These are phyloP conservation scores for Pseudozyma sp. DNA, from an alignment of 1,284 basidiomycete species.

Conservation along the genomic window DNA sequence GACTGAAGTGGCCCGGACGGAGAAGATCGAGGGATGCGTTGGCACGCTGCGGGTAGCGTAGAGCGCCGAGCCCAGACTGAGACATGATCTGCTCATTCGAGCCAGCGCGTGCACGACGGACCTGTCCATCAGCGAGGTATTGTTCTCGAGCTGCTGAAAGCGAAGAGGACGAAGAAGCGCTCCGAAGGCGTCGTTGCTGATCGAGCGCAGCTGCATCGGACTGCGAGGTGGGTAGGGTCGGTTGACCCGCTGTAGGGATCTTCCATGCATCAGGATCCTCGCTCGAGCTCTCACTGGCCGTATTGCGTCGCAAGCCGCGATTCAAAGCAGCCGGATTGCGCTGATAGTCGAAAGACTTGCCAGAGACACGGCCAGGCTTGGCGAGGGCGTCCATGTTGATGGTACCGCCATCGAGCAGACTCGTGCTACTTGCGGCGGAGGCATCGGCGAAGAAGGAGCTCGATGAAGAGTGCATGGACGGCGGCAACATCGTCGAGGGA, in stretches of 20 bases:
- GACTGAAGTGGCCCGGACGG: conserved; percentile 17
- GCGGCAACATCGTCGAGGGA: neutral
- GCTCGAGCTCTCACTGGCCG: conserved; percentile 20
- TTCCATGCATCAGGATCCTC: conserved; percentile 29
- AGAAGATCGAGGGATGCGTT: conserved; percentile 39
- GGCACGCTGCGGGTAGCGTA: conserved; percentile 4
- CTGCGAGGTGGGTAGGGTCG: conserved; percentile 13
- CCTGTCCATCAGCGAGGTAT: conserved; percentile 4
- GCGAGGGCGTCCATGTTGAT: conserved; percentile 38
- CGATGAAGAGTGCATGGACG: conserved; percentile 19
- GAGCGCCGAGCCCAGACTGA: neutral
- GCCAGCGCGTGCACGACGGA: conserved; percentile 25
- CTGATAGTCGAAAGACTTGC: conserved; percentile 37
- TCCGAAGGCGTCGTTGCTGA: conserved; percentile 28
- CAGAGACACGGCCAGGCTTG: conserved; percentile 29
- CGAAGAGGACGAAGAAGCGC: conserved; percentile 36
- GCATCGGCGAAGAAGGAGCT: conserved; percentile 28
- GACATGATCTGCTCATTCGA: conserved; percentile 30
- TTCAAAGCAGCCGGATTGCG: conserved; percentile 13
- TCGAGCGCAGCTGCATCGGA: conserved; percentile 19
- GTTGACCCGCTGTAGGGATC: neutral
- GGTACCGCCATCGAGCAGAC: conserved; percentile 11
- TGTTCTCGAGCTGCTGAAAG: conserved; percentile 25
- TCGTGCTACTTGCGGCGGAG: conserved; percentile 12
- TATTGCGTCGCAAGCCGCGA: conserved; percentile 19